Evolutionary conservation across 257 asterid genomes (phyloP), one percentile per base, ranked within the genome.

Genomic region (Lithospermum erythrorhizon): DNA sequence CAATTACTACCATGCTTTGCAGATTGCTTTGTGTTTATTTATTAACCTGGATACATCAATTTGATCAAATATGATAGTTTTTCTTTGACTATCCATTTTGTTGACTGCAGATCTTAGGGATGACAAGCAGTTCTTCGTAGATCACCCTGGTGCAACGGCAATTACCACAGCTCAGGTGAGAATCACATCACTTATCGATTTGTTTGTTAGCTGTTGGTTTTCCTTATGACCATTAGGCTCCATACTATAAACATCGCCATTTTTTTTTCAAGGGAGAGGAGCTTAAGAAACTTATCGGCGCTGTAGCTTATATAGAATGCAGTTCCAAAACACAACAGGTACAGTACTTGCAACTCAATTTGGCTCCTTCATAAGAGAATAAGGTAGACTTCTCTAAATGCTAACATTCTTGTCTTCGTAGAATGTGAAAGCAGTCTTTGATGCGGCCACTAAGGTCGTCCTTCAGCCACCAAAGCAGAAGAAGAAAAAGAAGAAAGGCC

Each of bases 61-160:
- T 55, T 52, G 45, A 32, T 3, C 45, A 9, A 11, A 41, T 3
- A 11, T 19, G 22, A 56, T 1, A 23, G 9, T 56, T 56, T 9
- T 56, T 22, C n/a, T 8, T 55, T 56, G 9, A 56, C 32, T 56
- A 55, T 55, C 59, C 8, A 8, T 56, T 3, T 48, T 15, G 22
- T 68, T 60, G 2, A 45, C 23, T 65, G 18, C 71, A 76, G 81
- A 76, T 69, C 81, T 72, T 62, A 77, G 78, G 65, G 81, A 76
- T 65, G 81, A 76, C 37, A 76, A 72, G 68, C 78, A 72, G 58
- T 76, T 76, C 55, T 72, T 62, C 18, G 53, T 65, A 14, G 78
- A 76, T 62, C 81, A 76, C 69, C 81, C 81, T 56, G 78, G 75
- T 69, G 78, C 81, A 0, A 70, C 72, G 61, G 78, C 81, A 62